Evolutionary conservation across 2,329 filamentous ascomycete species (phyloP), one percentile per base, ranked within the genome.

Genomic region (Cytospora piceae): DNA sequence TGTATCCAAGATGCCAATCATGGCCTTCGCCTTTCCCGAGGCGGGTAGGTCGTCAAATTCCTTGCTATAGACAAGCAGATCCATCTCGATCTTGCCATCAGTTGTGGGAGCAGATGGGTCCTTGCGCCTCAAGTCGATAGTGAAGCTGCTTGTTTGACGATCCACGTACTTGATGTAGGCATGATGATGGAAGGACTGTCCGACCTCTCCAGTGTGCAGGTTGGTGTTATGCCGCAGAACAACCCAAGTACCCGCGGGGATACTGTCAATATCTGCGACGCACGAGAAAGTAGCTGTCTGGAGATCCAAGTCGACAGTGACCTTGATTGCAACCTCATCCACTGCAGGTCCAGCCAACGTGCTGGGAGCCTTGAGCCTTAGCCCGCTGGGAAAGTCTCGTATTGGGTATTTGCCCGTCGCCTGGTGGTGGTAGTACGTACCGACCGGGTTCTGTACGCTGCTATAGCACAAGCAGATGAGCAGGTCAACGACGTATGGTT

Each of bases 401-500:
- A 83, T 75, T 1, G 70, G 75, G 39, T 75, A 76, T 2, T 12
- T 20, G 9, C 11, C 9, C 31, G 7, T 17, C 20, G 20, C 20
- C 42, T 22, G 20, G 4, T 9, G 5, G 0, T 22, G 4, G 11
- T n/a, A n/a, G 52, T 58, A 31, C n/a, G 58, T 4, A 57, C 63
- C 37, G 8, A 14, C 12, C n/a, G n/a, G 46, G 15, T 5, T 49
- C 58, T 68, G 12, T 66, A 63, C 65, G 7, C 88, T 81, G 56
- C 87, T 85, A 73, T 93, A 95, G 74, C 92, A 94, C 73, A 97
- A 91, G 75, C 88, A 94, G 56, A 96, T 78, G 0, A 97, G 83
- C 2, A 97, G 81, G 73, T 97, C 94, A 15, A 96, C 91, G 0
- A 96, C 92, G 64, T 88, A 87, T 1, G 93, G 92, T 73, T 94